Conservation (phyloP, 805 yeast genomes). For the Saccharomycopsis schoenii region DNA sequence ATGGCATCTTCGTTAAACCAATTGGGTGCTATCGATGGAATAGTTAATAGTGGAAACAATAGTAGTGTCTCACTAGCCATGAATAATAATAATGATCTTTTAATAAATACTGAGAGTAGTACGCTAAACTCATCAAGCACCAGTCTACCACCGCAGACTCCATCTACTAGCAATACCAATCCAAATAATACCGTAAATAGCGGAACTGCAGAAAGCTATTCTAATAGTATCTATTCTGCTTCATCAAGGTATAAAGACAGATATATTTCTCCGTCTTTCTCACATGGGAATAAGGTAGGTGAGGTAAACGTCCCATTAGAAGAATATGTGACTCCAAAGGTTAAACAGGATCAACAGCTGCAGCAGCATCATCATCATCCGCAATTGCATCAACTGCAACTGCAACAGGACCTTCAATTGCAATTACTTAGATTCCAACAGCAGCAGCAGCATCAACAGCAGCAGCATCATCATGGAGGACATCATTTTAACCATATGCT, state of each 20-base stretch:
- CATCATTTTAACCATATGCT: background rate
- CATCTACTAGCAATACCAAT: background rate
- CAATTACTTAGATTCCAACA: background rate
- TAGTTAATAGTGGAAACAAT: slow-evolving; percentile 4
- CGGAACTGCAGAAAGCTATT: slow-evolving; percentile 6
- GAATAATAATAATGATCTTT: background rate
- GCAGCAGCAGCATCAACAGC: background rate
- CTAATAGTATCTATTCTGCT: slow-evolving; percentile 12
- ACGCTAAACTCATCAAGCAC: background rate
- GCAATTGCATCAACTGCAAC: background rate
- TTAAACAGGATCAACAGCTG: background rate
- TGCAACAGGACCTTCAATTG: background rate
- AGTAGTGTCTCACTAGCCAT: background rate
- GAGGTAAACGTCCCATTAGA: slow-evolving; percentile 17
- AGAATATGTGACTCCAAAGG: slow-evolving; percentile 11
- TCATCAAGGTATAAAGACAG: slow-evolving; percentile 2
- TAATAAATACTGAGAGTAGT: background rate
- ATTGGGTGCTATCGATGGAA: slow-evolving; percentile 15
- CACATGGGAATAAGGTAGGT: slow-evolving; percentile 12
- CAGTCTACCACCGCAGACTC: background rate
- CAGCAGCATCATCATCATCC: background rate
- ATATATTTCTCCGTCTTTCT: background rate
- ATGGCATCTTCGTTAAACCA: slow-evolving; percentile 16
- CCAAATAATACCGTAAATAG: background rate
- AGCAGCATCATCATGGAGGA: background rate